Evolutionary conservation across 1,139 yeast species (phyloP).

Genomic region (Suzukiozyma palmioleophila): DNA sequence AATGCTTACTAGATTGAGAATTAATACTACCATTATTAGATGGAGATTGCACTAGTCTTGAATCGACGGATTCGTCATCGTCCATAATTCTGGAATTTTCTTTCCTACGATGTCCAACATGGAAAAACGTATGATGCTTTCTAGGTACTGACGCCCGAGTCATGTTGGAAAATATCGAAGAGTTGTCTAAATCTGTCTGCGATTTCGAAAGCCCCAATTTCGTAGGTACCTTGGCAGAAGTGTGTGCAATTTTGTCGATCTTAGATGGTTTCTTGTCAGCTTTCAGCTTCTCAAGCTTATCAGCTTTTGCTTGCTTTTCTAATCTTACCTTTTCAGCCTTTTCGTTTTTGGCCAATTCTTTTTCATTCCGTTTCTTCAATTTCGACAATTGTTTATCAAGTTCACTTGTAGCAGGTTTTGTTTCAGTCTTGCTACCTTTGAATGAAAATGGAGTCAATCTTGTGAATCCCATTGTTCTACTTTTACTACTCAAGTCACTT

Average conservation of each 20-base stretch:
- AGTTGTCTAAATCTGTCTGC: constrained; percentile 11
- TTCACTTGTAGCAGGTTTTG: constrained; percentile 13
- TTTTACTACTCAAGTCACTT: constrained; percentile 5
- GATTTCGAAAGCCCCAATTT: constrained; percentile 17
- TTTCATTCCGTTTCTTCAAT: constrained; percentile 5
- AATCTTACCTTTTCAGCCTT: constrained; percentile 1
- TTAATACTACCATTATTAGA: constrained; percentile 17
- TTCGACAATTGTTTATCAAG: constrained; percentile 6
- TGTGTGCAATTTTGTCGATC: constrained; percentile 27
- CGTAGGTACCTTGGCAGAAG: constrained; percentile 18
- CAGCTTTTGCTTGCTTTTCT: constrained; percentile 3
- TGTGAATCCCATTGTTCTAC: constrained; percentile 14
- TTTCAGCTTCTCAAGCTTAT: constrained; percentile 5
- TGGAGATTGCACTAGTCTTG: constrained; percentile 12
- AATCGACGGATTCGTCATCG: constrained; percentile 7
- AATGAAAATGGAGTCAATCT: constrained; percentile 27
- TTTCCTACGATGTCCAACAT: constrained; percentile 15
- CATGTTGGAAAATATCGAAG: constrained; percentile 10
- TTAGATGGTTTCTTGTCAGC: constrained; percentile 25
- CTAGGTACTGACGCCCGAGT: constrained; percentile 10
- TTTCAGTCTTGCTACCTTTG: constrained; percentile 12
- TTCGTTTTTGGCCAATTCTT: constrained; percentile 4
- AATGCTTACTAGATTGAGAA: constrained; percentile 16
- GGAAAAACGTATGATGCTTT: constrained; percentile 24
- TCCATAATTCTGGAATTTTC: constrained; percentile 12